Percentiles rank a stretch among this genome's conserved stretches.
Conservation (phyloP, 2,329 filamentous ascomycete species). For the Elsinoe necatrix region DNA sequence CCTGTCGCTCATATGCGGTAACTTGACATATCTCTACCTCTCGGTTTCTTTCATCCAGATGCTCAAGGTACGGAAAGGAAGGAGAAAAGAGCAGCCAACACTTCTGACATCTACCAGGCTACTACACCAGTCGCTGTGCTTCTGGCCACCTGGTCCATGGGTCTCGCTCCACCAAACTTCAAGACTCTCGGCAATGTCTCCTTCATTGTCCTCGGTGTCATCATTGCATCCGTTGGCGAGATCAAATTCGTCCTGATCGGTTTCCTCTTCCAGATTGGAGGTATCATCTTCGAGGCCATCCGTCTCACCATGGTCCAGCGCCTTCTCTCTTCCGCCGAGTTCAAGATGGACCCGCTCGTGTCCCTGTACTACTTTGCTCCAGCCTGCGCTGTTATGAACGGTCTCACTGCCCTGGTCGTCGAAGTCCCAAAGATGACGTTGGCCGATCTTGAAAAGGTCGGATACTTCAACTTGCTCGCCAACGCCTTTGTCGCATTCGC, state of each 20-base stretch:
- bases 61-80: constrained; percentile 19
- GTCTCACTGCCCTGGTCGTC: constrained; percentile 17
- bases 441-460: constrained; percentile 20
- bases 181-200: constrained; percentile 21
- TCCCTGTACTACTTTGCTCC: constrained; percentile 23
- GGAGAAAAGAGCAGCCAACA: background rate
- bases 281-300: constrained; percentile 20
- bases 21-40: constrained; percentile 23
- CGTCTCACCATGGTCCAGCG: constrained; percentile 21
- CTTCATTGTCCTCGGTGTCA: constrained; percentile 21
- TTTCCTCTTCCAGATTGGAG: constrained; percentile 20
- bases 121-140: constrained; percentile 21
- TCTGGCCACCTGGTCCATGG: constrained; percentile 20
- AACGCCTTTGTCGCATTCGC: constrained; percentile 21
- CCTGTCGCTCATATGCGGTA: constrained; percentile 22
- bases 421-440: constrained; percentile 19
- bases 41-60: constrained; percentile 25
- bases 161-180: constrained; percentile 18
- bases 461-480: constrained; percentile 17
- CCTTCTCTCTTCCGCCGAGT: constrained; percentile 19
- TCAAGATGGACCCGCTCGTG: constrained; percentile 23
- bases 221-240: constrained; percentile 22
- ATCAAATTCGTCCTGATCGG: constrained; percentile 21
- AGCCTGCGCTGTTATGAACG: constrained; percentile 21
- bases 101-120: constrained; percentile 14